Evolutionary conservation across 164 flowering plant genomes (phyloP), one percentile per base, ranked within the genome.

Genomic region (Akebia trifoliata): DNA sequence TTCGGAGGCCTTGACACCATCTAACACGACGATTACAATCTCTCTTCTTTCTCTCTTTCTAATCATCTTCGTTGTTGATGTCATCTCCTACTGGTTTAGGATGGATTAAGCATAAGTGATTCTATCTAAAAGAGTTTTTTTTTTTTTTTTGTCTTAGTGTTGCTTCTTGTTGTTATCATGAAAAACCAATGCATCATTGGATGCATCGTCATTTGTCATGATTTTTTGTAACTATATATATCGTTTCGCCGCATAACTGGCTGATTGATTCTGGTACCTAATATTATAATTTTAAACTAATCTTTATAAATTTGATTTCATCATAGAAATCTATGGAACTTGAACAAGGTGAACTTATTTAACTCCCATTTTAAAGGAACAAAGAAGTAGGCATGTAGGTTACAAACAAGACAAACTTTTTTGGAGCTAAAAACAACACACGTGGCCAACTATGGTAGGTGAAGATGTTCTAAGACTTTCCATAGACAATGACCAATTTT

Each of bases 11-110:
- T 65, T 70, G 24, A 47, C 8, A 1, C 74, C 74, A n/a, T 70
- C 74, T 47, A 65, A 54, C 56, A 62, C 69, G 9, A 62, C 74
- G 21, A 70, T 32, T 32, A 65, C 67, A 8, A 35, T 64, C 49
- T 65, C 62, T 35, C 56, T 56, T 39, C 40, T 43, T 31, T 40
- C 56, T 35, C 42, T 53, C 15, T 39, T 51, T 34, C 24, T 35
- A 7, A 36, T 59, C 30, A 12, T 38, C 28, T 15, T 36, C 57
- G 26, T 58, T 52, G 12, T 36, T 20, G 18, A 36, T 32, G 6
- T 52, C 21, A 15, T 38, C 35, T 53, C 26, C 57, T 42, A 40
- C 56, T 49, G 57, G 57, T 50, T 21, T 31, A 14, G 1, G 12
- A 4, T 54, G 17, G 46, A 50, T 53, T 11, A 12, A n/a, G 20